Percentiles rank a stretch among this genome's conserved stretches.
These are phyloP conservation scores for Microsporum ferrugineum DNA, from an alignment of 2,329 filamentous ascomycete species.

Conservation along the genomic window DNA sequence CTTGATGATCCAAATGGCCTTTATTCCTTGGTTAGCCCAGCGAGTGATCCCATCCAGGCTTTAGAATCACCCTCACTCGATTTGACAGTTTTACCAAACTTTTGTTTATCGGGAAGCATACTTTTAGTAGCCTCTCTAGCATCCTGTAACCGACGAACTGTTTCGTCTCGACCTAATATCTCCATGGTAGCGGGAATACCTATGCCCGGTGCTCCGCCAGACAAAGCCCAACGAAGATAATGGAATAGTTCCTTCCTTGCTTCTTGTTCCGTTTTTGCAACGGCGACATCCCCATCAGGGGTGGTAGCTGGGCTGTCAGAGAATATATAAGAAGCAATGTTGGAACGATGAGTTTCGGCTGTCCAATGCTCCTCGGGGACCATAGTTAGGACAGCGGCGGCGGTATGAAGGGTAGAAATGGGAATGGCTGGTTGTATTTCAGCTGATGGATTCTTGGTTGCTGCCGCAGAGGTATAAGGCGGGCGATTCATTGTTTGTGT, in stretches of 20 bases:
- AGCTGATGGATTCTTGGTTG: constrained; percentile 11
- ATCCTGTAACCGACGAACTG: constrained; percentile 35
- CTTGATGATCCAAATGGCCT: not conserved
- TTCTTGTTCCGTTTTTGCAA: constrained; percentile 19
- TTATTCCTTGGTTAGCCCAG: not conserved
- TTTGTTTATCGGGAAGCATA: constrained; percentile 16
- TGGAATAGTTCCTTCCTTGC: constrained; percentile 40
- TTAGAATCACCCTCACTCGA: not conserved
- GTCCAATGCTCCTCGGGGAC: constrained; percentile 33
- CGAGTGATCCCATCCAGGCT: constrained; percentile 13
- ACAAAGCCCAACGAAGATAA: constrained; percentile 47
- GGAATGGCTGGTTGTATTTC: constrained; percentile 17
- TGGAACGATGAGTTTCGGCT: constrained; percentile 28
- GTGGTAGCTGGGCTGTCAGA: constrained; percentile 8
- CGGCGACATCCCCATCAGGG: constrained; percentile 8
- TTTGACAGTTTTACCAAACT: constrained; percentile 4
- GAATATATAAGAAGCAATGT: constrained; percentile 26
- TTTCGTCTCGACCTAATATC: constrained; percentile 44
- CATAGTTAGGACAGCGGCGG: constrained; percentile 33
- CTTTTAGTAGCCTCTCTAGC: constrained; percentile 26
- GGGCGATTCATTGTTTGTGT: constrained; percentile 23
- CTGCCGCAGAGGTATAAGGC: constrained; percentile 17
- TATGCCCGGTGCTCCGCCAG: constrained; percentile 43
- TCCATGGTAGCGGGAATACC: constrained; percentile 43
- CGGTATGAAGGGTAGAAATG: constrained; percentile 33